phyloP scores from a whole-genome alignment of 495 filamentous ascomycete genomes.

The Glarea lozoyensis region DNA sequence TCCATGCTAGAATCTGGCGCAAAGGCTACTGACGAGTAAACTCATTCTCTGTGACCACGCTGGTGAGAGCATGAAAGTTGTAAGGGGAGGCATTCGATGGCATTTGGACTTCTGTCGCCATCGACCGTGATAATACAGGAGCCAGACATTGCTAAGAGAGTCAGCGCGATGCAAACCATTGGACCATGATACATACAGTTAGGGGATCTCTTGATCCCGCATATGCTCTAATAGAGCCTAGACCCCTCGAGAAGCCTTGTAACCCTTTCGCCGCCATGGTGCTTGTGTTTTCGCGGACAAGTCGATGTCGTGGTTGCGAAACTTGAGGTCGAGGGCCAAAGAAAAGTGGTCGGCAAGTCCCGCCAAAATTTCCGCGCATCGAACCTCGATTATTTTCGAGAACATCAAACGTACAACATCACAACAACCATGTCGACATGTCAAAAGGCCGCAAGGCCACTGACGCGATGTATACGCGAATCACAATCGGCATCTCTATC shows the following conservation, averaged over 20 bases:
- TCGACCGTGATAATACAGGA: constrained; percentile 46
- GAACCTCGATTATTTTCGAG: constrained; percentile 17
- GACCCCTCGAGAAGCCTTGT: constrained; percentile 30
- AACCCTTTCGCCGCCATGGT: constrained; percentile 25
- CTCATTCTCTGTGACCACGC: constrained; percentile 4
- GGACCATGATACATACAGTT: constrained; percentile 25
- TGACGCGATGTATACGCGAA: constrained; percentile 54
- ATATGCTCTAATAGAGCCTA: constrained; percentile 21
- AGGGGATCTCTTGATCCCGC: constrained; percentile 27
- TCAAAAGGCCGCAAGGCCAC: constrained; percentile 57
- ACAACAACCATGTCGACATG: constrained; percentile 51
- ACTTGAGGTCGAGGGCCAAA: constrained; percentile 6
- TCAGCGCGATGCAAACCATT: neutral
- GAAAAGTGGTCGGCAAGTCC: constrained; percentile 19
- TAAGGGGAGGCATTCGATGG: constrained; percentile 12
- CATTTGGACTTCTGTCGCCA: constrained; percentile 64
- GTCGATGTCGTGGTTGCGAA: constrained; percentile 7
- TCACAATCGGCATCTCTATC: constrained; percentile 26
- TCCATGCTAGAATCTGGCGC: neutral
- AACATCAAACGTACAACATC: constrained; percentile 7
- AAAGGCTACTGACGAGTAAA: constrained; percentile 5
- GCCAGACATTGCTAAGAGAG: constrained; percentile 40
- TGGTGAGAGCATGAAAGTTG: constrained; percentile 5
- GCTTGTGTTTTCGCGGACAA: constrained; percentile 4
- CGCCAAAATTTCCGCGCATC: constrained; percentile 4